These are phyloP conservation scores for Pseudoturritis turrita DNA, from an alignment of 345 rosid species.

Conservation along the genomic window DNA sequence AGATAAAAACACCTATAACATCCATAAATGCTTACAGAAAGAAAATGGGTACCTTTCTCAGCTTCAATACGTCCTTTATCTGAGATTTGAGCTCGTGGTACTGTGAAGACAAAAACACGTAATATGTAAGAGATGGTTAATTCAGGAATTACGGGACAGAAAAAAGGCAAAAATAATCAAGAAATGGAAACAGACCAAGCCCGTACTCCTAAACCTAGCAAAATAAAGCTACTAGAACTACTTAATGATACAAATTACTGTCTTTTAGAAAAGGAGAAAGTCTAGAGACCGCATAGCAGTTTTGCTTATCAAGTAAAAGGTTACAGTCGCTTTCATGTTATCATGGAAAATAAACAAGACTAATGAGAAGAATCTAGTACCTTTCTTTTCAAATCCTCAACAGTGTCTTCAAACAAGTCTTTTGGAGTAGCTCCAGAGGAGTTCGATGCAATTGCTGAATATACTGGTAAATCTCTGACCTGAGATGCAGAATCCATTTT, in stretches of 20 bases:
- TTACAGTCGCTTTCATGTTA: not conserved
- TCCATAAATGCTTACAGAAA: not conserved
- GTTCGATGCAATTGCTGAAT: constrained; percentile 68
- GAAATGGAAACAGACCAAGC: not conserved
- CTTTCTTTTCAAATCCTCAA: constrained; percentile 80
- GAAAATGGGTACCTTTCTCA: constrained; percentile 53
- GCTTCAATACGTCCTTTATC: constrained; percentile 68
- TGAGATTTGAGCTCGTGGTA: constrained; percentile 71
- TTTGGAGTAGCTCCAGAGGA: constrained; percentile 86
- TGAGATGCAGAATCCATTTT: constrained; percentile 27
- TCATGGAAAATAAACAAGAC: not conserved
- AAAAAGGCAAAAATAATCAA: not conserved
- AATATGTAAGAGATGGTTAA: constrained; percentile 2
- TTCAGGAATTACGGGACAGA: not conserved
- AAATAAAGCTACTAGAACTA: not conserved
- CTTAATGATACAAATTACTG: not conserved
- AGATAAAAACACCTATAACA: constrained; percentile 25
- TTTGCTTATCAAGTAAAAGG: not conserved
- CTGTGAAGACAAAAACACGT: constrained; percentile 43
- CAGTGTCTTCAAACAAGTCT: constrained; percentile 86
- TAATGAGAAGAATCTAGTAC: constrained; percentile 28
- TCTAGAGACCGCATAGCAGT: not conserved
- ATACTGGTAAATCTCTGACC: constrained; percentile 76
- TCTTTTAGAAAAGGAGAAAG: not conserved
- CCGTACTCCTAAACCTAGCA: constrained; percentile 10